phyloP scores from a whole-genome alignment of 805 yeast species.

The Kodamaea kaohsiungensis region DNA sequence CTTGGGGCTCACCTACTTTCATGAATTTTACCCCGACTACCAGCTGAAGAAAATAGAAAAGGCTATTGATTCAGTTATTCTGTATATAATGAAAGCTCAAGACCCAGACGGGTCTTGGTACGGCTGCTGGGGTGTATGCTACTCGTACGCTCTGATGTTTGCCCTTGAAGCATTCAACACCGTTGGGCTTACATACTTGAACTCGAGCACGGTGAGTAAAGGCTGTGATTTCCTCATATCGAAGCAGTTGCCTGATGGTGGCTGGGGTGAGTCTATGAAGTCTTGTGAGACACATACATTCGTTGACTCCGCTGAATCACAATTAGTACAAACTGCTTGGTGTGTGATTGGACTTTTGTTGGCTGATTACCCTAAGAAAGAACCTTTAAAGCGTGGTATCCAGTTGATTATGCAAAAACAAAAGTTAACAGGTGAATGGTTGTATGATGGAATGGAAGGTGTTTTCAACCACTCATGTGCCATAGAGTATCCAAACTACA shows the following conservation, averaged over 20 bases:
- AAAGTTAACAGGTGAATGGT: slow-evolving; percentile 77
- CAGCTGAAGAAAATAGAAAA: slow-evolving; percentile 60
- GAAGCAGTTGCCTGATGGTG: slow-evolving; percentile 85
- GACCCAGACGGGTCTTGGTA: slow-evolving; percentile 91
- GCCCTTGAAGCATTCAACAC: slow-evolving; percentile 89
- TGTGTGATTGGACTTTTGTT: slow-evolving; percentile 77
- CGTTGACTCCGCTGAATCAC: slow-evolving; percentile 61
- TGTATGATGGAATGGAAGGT: slow-evolving; percentile 84
- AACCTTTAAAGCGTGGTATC: slow-evolving; percentile 64
- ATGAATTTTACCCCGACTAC: slow-evolving; percentile 62
- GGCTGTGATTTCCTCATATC: slow-evolving; percentile 85
- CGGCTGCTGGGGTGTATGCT: slow-evolving; percentile 98
- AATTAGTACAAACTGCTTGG: slow-evolving; percentile 93
- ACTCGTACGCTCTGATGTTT: slow-evolving; percentile 95
- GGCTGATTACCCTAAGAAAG: slow-evolving; percentile 75
- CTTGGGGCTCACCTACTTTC: slow-evolving; percentile 80
- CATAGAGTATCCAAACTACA: slow-evolving; percentile 93
- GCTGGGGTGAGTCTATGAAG: slow-evolving; percentile 97
- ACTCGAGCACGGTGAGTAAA: slow-evolving; percentile 57
- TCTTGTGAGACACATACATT: slow-evolving; percentile 80
- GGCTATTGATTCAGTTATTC: slow-evolving; percentile 75
- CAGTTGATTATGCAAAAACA: slow-evolving; percentile 66
- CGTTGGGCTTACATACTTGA: slow-evolving; percentile 62
- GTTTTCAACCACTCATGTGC: slow-evolving; percentile 91
- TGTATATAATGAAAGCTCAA: slow-evolving; percentile 71